Evolutionary conservation across 148 eudicot genomes (phyloP), one percentile per base, ranked within the genome.

Genomic region (Heliosperma pusillum): DNA sequence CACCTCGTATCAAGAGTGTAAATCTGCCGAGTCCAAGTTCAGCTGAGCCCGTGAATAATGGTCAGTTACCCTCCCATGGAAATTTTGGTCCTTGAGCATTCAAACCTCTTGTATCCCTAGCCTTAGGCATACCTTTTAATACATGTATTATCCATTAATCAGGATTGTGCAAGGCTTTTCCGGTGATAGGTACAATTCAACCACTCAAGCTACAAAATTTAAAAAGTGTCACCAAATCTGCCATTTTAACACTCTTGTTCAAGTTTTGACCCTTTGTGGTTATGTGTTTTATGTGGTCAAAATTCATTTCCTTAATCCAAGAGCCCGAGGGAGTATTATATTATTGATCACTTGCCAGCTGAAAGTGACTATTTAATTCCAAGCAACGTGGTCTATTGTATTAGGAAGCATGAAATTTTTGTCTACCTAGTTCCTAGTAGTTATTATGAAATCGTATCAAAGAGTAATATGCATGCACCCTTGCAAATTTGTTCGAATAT

Each of bases 1-100:
- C 97, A 63, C 98, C 98, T 73, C 86, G 81, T 63, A 76, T 65
- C 66, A 93, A 82, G 77, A 85, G 79, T 42, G 79, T 73, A 59
- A 85, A 86, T 63, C 71, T 70, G 64, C 74, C 66, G 55, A 69
- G 66, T 33, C 75, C 83, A 62, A 63, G 44, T 45, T 66, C 78
- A 69, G 76, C 76, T 78, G 71, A 76, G 55, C 68, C 80, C 0
- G 80, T 63, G 70, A 76, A 74, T 70, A 68, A 80, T 50, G 88
- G 89, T 85, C 78, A 62, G 68, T n/a, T 44, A 25, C 4, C 19
- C n/a, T 50, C 20, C 22, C 69, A 30, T 17, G 45, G 20, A 65
- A 20, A 40, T 36, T 7, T 19, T 19, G 47, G 52, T 40, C 20
- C 55, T 15, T 42, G n/a, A 15, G 5, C 7, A 20, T 16, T n/a